Conservation (phyloP, 2,329 filamentous ascomycete genomes). For the Calonectria pseudoturangicola region DNA sequence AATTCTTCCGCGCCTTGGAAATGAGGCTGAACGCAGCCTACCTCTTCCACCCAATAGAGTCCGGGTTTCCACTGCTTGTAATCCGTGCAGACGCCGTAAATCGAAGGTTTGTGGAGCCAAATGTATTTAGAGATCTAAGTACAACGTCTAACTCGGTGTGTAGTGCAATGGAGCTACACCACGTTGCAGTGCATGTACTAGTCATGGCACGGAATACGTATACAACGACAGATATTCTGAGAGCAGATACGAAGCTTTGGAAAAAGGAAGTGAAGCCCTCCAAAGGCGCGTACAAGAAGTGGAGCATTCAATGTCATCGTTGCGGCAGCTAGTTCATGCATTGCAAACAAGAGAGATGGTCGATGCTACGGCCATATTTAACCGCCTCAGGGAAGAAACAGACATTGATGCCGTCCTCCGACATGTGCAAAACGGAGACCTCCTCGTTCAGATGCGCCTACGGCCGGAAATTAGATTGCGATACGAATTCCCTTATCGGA, state of each 20-base stretch:
- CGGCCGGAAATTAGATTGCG: background rate
- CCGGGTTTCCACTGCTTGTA: background rate
- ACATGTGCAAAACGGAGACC: constrained; percentile 45
- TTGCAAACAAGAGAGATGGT: background rate
- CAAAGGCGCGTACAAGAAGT: background rate
- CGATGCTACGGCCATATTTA: background rate
- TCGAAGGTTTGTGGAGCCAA: background rate
- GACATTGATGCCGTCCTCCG: background rate
- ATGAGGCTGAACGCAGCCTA: background rate
- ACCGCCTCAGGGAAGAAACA: background rate
- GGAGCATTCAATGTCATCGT: background rate
- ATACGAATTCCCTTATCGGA: background rate
- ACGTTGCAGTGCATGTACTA: background rate
- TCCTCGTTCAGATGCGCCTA: background rate
- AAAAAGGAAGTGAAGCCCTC: background rate
- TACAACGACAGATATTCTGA: background rate
- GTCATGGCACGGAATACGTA: background rate
- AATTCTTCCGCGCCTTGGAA: background rate
- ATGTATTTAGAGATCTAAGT: background rate
- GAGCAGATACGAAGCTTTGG: background rate
- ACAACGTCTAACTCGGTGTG: background rate
- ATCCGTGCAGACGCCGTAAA: background rate
- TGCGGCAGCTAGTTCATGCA: background rate
- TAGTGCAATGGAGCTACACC: background rate
- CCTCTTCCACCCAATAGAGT: background rate